Base-by-base conservation (phyloP, 352 stramenopile species). In the Phytophthora melonis region DNA sequence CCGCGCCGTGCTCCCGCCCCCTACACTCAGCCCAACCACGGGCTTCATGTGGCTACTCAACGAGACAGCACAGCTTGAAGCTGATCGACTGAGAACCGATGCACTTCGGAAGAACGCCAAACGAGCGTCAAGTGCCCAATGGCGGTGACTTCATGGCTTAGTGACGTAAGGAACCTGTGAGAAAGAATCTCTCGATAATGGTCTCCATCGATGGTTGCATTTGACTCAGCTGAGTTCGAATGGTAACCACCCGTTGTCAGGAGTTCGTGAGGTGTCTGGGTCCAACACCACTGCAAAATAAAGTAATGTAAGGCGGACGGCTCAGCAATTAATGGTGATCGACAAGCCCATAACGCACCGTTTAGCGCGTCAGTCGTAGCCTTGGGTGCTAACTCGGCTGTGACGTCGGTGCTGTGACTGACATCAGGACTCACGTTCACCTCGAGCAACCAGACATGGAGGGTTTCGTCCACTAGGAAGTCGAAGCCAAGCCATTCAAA, bases 401-500 rank as follows among this genome's bases (percentile, higher is more conserved):
- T 94, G 27, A 93, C 73, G 5, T 27, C 23, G 0, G 87, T 93
- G 63, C 88, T 95, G 66, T 94, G 88, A 70, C 88, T 96, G 10
- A 97, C 81, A 63, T 97, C 91, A 0, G 91, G 91, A 70, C 88
- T 96, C 7, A 97, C 89, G 63, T 97, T 97, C 18, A 96, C 91
- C 54, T 97, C 91, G 2, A 97, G 74, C 6, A 97, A 78, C 89
- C 88, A 96, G 21, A 88, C 80, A 9, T 58, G 68, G 19, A 86
- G 53, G 21, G 72, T 63, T 27, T 86, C 77, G 30, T 94, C 90
- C 10, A 97, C 60, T 39, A 97, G 54, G 36, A 96, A 94, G 68
- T 97, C 90, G 27, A 96, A 87, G 0, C 90, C 90, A 27, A 97
- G 86, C 90, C 90, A 97, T 63, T 97, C 90, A 47, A 96, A 96